These are phyloP conservation scores for Aspergillus sojae DNA, from an alignment of 2,329 filamentous ascomycete genomes.

Conservation along the genomic window DNA sequence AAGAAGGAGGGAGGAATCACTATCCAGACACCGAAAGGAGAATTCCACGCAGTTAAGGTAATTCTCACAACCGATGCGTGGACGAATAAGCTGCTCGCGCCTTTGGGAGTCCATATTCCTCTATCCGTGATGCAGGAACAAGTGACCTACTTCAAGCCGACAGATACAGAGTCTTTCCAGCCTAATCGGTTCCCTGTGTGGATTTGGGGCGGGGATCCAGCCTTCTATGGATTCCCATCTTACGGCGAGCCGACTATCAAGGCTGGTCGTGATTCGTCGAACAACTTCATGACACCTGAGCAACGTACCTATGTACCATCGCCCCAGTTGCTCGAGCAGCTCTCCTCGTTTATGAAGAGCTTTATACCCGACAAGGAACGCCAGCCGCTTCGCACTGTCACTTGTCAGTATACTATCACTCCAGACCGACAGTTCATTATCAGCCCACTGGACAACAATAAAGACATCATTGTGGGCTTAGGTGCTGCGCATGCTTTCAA, in stretches of 20 bases:
- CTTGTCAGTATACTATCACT: constrained; percentile 33
- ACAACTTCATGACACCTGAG: constrained; percentile 31
- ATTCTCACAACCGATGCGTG: neutral
- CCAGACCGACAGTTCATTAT: constrained; percentile 33
- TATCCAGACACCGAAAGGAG: neutral
- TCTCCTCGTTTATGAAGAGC: constrained; percentile 22
- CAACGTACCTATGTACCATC: constrained; percentile 33
- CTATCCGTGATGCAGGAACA: neutral
- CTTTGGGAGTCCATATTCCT: neutral
- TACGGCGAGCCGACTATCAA: constrained; percentile 19
- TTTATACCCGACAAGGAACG: constrained; percentile 18
- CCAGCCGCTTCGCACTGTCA: constrained; percentile 29
- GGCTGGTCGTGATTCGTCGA: constrained; percentile 24
- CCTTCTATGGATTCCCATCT: neutral
- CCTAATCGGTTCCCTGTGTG: neutral
- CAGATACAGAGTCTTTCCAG: neutral
- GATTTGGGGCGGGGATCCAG: neutral
- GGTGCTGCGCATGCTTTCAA: neutral
- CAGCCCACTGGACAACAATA: constrained; percentile 25
- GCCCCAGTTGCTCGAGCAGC: constrained; percentile 22
- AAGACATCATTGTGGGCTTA: neutral
- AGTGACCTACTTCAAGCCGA: neutral
- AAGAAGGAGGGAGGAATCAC: neutral
- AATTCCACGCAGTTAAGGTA: neutral
- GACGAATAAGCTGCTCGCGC: neutral